Evolutionary conservation across 2,329 filamentous ascomycete species (phyloP), one percentile per base, ranked within the genome.

Genomic region (Blumeria graminis): DNA sequence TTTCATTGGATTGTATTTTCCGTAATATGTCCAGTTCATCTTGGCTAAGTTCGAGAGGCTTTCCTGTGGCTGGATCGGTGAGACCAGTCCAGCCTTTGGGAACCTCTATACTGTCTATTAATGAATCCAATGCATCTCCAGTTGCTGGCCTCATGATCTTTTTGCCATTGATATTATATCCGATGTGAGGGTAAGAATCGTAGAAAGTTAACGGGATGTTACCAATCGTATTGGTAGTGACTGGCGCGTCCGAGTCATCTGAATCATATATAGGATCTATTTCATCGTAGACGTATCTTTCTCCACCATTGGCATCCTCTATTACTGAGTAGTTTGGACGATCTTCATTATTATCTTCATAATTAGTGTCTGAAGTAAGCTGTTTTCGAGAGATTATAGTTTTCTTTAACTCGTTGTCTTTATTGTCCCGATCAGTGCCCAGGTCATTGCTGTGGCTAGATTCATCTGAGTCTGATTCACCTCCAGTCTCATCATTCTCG

Each of bases 121-220:
- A 75, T 11, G 88, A 87, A 72, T 98, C 92, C 35, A 98, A 72
- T 38, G 92, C 92, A 67, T 94, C 84, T 55, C 90, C 90, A 62
- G 88, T 90, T 3, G 93, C 92, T 6, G 92, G 92, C 55, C 92
- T 84, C 81, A 94, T 86, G 61, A 98, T 94, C 69, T 86, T 93
- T 76, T 93, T 95, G 69, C 92, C 92, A 69, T 98, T 94, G 72
- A 98, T 96, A 65, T 95, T 86, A 71, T 98, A 98, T 58, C 92
- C 92, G 67, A 98, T 95, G 68, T 98, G 92, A 55, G 92, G 92
- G 67, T 95, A 98, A 38, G 86, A 84, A 68, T 98, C 92, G 72
- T 98, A 98, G 71, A 94, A 96, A 3, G 85, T 84, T 54, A 96
- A 72, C 5, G 89, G 86, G 58, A 98, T 98, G 67, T 96, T 76